Percentiles rank a stretch among this genome's conserved stretches.
Conservation (phyloP, 208 protist genomes). For the Crithidia bombi region DNA sequence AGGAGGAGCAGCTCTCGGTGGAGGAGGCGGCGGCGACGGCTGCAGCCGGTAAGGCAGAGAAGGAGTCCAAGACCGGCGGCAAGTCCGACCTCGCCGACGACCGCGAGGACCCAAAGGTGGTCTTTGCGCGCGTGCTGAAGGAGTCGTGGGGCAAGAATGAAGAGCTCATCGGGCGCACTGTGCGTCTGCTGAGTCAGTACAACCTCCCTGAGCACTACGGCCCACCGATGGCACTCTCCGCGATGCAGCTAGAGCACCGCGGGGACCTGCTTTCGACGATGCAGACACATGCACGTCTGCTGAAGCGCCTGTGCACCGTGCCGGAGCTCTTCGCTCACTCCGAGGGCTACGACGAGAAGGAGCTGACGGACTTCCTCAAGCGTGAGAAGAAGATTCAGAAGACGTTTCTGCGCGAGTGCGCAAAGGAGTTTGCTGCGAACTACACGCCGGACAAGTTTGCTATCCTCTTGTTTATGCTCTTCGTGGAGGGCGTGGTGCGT, state of each 20-base stretch:
- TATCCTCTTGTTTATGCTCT: conserved; percentile 79
- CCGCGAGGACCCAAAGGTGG: conserved; percentile 41
- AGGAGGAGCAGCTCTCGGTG: conserved; percentile 31
- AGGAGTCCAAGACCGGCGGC: conserved; percentile 22
- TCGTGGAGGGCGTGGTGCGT: conserved; percentile 70
- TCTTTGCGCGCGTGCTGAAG: conserved; percentile 58
- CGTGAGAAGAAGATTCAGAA: conserved; percentile 70
- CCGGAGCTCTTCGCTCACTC: conserved; percentile 48
- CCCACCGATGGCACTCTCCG: conserved; percentile 51
- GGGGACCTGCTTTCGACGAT: conserved; percentile 57
- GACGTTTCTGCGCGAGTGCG: conserved; percentile 62
- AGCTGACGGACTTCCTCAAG: conserved; percentile 61
- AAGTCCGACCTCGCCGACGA: conserved; percentile 46
- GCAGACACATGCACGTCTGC: conserved; percentile 52
- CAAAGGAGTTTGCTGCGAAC: conserved; percentile 42
- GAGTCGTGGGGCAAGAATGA: conserved; percentile 41
- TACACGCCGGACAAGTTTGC: conserved; percentile 60
- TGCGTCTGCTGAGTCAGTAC: conserved; percentile 73
- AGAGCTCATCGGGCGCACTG: conserved; percentile 46
- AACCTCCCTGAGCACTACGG: conserved; percentile 73
- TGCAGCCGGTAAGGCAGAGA: conserved; percentile 16
- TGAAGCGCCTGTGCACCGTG: conserved; percentile 69
- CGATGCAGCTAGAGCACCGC: conserved; percentile 47
- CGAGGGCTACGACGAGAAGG: conserved; percentile 59
- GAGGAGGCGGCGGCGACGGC: conserved; percentile 26